phyloP scores from a whole-genome alignment of 2,329 filamentous ascomycete genomes.

The Malbranchea cinnamomea region DNA sequence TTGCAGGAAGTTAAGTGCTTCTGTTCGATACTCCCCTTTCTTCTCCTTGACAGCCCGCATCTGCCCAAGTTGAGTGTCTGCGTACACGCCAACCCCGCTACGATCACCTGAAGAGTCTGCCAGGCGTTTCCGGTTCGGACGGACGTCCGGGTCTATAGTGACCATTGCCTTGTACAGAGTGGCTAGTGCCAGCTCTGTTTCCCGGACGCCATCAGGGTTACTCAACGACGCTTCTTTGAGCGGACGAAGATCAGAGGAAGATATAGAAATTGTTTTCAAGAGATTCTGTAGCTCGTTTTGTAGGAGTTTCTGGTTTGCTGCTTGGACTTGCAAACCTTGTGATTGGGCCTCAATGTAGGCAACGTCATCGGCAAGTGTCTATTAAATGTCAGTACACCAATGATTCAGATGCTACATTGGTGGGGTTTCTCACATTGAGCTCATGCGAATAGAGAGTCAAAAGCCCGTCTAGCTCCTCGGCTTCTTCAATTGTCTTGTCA shows the following conservation, averaged over 20 bases:
- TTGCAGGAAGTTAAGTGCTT: slow-evolving; percentile 62
- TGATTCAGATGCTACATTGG: slow-evolving; percentile 1
- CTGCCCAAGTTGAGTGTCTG: slow-evolving; percentile 58
- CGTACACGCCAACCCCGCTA: slow-evolving; percentile 41
- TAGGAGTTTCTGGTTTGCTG: slow-evolving; percentile 87
- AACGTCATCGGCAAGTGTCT: slow-evolving; percentile 92
- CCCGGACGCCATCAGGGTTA: slow-evolving; percentile 52
- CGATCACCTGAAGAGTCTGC: slow-evolving; percentile 27
- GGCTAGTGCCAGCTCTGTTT: slow-evolving; percentile 63
- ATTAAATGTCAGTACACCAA: slow-evolving; percentile 14
- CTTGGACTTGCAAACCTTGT: slow-evolving; percentile 91
- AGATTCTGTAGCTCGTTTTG: slow-evolving; percentile 78
- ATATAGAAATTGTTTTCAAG: slow-evolving; percentile 84
- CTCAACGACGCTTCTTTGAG: slow-evolving; percentile 61
- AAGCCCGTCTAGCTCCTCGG: slow-evolving; percentile 88
- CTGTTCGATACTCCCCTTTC: slow-evolving; percentile 71
- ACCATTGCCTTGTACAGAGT: slow-evolving; percentile 83
- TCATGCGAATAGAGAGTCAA: slow-evolving; percentile 91
- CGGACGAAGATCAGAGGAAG: slow-evolving; percentile 56
- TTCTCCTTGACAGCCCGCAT: slow-evolving; percentile 94
- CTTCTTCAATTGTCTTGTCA: slow-evolving; percentile 82
- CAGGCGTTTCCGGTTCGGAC: slow-evolving; percentile 37
- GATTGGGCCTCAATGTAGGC: slow-evolving; percentile 95
- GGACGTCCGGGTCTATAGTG: slow-evolving; percentile 76
- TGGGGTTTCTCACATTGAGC: slow-evolving; percentile 55